Evolutionary conservation across 1,284 basidiomycete genomes (phyloP).

Genomic region (Phlebopus sp.): DNA sequence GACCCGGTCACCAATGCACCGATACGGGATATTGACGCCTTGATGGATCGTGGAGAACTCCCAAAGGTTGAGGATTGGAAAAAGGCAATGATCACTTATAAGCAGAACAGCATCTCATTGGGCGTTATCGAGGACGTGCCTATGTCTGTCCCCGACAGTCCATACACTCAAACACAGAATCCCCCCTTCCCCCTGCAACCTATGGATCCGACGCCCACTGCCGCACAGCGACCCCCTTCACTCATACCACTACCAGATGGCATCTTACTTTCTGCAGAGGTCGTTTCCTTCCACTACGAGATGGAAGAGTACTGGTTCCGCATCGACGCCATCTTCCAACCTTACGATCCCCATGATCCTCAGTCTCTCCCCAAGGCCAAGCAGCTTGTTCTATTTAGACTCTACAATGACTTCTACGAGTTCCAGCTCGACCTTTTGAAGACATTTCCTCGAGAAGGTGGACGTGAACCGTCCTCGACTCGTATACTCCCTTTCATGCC

Average conservation of each 20-base stretch:
- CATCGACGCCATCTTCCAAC: constrained; percentile 85
- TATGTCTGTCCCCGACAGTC: constrained; percentile 42
- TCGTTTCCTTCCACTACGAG: constrained; percentile 96
- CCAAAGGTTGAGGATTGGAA: constrained; percentile 99
- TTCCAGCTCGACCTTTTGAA: constrained; percentile 91
- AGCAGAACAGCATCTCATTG: constrained; percentile 92
- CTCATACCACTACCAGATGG: constrained; percentile 70
- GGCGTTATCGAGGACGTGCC: constrained; percentile 79
- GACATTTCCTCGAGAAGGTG: constrained; percentile 87
- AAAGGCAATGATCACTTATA: constrained; percentile 90
- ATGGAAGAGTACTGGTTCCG: constrained; percentile 98
- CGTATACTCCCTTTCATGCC: constrained; percentile 96
- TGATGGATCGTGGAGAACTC: constrained; percentile 83
- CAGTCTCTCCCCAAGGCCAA: constrained; percentile 62
- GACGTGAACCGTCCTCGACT: constrained; percentile 58
- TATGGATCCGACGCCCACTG: constrained; percentile 14
- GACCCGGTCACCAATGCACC: constrained; percentile 85
- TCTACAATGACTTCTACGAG: constrained; percentile 98
- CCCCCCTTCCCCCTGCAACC: constrained; percentile 18
- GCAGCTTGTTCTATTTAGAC: constrained; percentile 88
- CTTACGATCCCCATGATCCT: constrained; percentile 60
- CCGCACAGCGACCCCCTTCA: constrained; percentile 28
- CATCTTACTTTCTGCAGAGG: constrained; percentile 83
- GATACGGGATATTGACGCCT: constrained; percentile 65
- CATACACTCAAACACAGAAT: constrained; percentile 34